A percentile compares a stretch with the other conserved stretches of the same genome.
Conservation (phyloP, 1,284 basidiomycete genomes). For the Ganoderma lingzhi region DNA sequence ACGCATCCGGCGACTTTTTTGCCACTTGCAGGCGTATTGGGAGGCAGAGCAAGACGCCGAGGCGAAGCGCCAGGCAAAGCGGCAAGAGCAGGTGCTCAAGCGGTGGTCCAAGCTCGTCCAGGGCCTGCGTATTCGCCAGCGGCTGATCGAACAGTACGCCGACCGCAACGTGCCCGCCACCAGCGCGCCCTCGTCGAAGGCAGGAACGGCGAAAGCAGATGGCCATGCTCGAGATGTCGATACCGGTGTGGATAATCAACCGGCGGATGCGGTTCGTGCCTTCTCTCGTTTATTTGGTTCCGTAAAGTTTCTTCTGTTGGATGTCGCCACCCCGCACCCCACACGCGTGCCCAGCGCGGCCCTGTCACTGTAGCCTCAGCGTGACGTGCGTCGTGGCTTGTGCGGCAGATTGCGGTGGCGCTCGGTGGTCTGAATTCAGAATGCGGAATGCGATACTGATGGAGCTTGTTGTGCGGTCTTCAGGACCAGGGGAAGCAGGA, state of each 20-base stretch:
- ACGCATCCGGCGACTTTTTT: background rate
- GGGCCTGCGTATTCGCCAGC: constrained; percentile 85
- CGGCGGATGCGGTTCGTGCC: constrained; percentile 19
- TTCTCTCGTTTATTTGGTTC: constrained; percentile 6
- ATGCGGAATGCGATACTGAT: background rate
- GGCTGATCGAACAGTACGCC: constrained; percentile 86
- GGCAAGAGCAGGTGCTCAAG: constrained; percentile 85
- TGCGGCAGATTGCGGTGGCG: constrained; percentile 4
- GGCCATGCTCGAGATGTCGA: constrained; percentile 1
- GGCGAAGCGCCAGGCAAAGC: constrained; percentile 80
- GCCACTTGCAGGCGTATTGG: constrained; percentile 75
- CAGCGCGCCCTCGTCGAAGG: background rate
- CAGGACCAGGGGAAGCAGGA: constrained; percentile 38
- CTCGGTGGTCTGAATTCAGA: background rate
- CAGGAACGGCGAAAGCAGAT: constrained; percentile 11
- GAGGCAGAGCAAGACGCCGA: constrained; percentile 82
- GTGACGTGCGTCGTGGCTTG: background rate
- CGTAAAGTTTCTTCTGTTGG: background rate
- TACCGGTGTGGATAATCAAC: constrained; percentile 11
- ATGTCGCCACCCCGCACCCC: constrained; percentile 6
- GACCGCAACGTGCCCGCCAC: constrained; percentile 37
- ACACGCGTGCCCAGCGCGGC: background rate
- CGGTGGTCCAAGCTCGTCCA: constrained; percentile 91
- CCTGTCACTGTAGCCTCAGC: constrained; percentile 1
- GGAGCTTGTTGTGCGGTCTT: constrained; percentile 3